Evolutionary conservation across 2,329 filamentous ascomycete genomes (phyloP).

Genomic region (Cercospora sp.): DNA sequence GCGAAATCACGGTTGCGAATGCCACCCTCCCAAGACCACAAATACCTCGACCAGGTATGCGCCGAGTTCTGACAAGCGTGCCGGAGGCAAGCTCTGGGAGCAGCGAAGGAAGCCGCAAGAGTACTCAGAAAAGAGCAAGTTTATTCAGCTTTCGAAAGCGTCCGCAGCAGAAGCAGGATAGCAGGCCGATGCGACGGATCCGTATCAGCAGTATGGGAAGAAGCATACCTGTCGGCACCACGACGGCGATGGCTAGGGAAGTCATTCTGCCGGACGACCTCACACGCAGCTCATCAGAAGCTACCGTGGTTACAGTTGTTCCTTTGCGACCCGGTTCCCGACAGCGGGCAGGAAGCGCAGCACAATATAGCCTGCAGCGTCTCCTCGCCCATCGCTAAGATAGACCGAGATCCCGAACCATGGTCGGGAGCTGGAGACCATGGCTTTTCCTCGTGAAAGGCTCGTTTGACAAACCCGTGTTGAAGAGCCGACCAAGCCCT

Average conservation of each 20-base stretch:
- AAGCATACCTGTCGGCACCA: conserved; percentile 32
- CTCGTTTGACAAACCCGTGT: not conserved
- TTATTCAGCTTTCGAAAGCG: conserved; percentile 31
- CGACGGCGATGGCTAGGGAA: conserved; percentile 31
- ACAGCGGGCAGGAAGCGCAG: conserved; percentile 17
- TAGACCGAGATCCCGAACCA: not conserved
- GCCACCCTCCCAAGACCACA: conserved; percentile 22
- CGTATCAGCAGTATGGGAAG: conserved; percentile 36
- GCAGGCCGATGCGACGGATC: conserved; percentile 24
- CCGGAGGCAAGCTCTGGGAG: conserved; percentile 52
- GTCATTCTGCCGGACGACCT: conserved; percentile 16
- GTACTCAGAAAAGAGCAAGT: conserved; percentile 27
- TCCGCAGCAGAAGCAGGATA: conserved; percentile 21
- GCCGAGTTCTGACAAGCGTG: conserved; percentile 48
- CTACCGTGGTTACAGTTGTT: conserved; percentile 14
- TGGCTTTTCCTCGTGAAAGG: not conserved
- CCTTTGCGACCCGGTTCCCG: conserved; percentile 8
- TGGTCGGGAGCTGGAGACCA: not conserved
- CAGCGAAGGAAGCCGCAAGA: conserved; percentile 36
- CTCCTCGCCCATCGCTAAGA: conserved; percentile 16
- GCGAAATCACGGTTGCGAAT: conserved; percentile 51
- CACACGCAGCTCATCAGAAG: conserved; percentile 19
- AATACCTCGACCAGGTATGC: conserved; percentile 27
- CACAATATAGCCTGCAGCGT: conserved; percentile 24
- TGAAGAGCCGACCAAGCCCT: not conserved